Conservation (phyloP, 2,329 filamentous ascomycete genomes). For the Claviceps capensis region DNA sequence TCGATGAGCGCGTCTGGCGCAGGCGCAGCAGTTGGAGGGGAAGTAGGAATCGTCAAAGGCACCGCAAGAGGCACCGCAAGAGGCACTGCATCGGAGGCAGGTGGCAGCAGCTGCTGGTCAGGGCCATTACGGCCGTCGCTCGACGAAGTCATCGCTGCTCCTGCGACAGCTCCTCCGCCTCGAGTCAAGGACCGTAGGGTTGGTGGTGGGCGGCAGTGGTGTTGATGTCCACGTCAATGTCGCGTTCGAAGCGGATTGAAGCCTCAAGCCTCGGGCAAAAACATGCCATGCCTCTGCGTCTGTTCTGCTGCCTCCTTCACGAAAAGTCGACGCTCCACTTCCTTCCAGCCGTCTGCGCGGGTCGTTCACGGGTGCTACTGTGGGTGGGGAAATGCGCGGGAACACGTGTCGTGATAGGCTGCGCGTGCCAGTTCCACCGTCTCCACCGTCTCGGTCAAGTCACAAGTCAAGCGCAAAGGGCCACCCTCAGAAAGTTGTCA, state of each 20-base stretch:
- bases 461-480: no score
- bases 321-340: neutral
- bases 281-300: conserved; percentile 1
- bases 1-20: neutral
- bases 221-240: conserved; percentile 1
- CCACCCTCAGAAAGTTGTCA: no score
- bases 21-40: conserved; percentile 3
- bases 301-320: neutral
- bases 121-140: conserved; percentile 25
- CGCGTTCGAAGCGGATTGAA: neutral
- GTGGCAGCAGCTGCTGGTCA: neutral
- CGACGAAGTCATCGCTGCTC: conserved; percentile 50
- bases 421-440: neutral
- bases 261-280: conserved; percentile 11
- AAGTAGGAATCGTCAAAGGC: neutral
- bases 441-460: neutral
- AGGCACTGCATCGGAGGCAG: neutral
- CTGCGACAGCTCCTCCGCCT: conserved; percentile 43
- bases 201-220: neutral
- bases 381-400: neutral
- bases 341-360: neutral
- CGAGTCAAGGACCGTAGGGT: conserved; percentile 5
- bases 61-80: conserved; percentile 1
- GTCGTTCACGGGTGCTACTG: neutral
- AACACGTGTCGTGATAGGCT: conserved; percentile 12